Conservation (phyloP, 2,329 filamentous ascomycete genomes). For the Diaporthe eres region DNA sequence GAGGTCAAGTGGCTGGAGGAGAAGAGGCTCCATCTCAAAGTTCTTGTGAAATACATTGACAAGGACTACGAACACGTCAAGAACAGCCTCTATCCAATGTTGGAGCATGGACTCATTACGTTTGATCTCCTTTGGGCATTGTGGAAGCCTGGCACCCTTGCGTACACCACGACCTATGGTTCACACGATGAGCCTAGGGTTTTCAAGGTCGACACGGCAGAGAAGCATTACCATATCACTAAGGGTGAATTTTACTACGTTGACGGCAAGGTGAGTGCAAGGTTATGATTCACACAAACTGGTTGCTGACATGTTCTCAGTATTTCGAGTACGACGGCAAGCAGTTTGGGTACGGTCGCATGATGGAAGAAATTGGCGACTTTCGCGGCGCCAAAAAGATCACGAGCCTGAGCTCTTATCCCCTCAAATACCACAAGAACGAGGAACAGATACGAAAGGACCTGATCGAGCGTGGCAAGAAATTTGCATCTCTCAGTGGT, state of each 20-base stretch:
- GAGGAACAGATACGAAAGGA: conserved; percentile 73
- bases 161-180: conserved; percentile 83
- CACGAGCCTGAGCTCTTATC: conserved; percentile 81
- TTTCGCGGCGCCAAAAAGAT: conserved; percentile 91
- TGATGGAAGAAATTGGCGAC: conserved; percentile 76
- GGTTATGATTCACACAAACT: too few relatives aligned
- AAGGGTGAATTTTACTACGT: conserved; percentile 83
- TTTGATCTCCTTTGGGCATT: conserved; percentile 92
- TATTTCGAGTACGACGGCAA: conserved; percentile 94
- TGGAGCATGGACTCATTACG: conserved; percentile 86
- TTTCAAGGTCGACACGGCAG: conserved; percentile 84
- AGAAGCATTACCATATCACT: conserved; percentile 77
- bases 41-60: conserved; percentile 59
- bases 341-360: conserved; percentile 81
- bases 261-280: conserved; percentile 70
- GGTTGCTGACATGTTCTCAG: conserved; percentile 44
- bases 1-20: conserved; percentile 68
- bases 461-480: conserved; percentile 85
- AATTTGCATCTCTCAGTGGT: conserved; percentile 84
- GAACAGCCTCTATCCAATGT: conserved; percentile 82
- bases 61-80: conserved; percentile 85
- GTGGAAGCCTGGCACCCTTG: conserved; percentile 88
- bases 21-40: conserved; percentile 76
- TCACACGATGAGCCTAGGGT: conserved; percentile 82
- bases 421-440: conserved; percentile 84